Evolutionary conservation across 2,329 filamentous ascomycete genomes (phyloP), one percentile per base, ranked within the genome.

Genomic region (Sarocladium kiliense): DNA sequence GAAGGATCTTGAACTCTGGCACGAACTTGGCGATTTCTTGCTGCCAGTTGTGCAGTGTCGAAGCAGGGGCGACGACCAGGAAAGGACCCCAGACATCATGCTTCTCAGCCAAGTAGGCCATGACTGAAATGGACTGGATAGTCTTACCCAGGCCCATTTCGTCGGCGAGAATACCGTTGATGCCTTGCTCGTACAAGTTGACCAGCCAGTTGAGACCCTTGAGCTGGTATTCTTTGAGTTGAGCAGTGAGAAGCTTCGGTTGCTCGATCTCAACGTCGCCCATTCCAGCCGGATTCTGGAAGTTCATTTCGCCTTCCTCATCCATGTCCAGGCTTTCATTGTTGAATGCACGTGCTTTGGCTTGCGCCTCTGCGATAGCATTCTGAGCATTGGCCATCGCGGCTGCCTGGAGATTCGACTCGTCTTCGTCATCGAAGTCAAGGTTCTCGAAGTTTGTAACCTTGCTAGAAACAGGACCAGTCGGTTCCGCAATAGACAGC

Each of bases 71-170:
- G 59, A 99, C 95, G 61, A 99, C 94, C 50, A 99, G 74, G 77
- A 97, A 97, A 0, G 94, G 94, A 7, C 94, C 94, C 94, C 93
- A 97, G 63, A 97, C 96, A 67, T 96, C 92, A 77, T 99, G 91
- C 64, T 92, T 88, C 75, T 99, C 93, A 2, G 94, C 94, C 30
- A 99, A 85, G 67, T 99, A 97, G 1, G 92, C 92, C 94, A 99
- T 97, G 68, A 99, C 93, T 0, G 94, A 97, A 59, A 99, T 99
- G 21, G 93, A 97, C 74, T 99, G 94, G 5, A 99, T 91, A 19
- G 94, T 99, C 75, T 99, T 99, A 70, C 94, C 94, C 23, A 99
- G 89, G 84, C 94, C 94, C 94, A 99, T 99, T 75, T 99, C 94
- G 69, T 99, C 94, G 61, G 94, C 94, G 60, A 99, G 78, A 64